Conservation (phyloP, 2,329 filamentous ascomycete genomes). For the Penicillium sp. region DNA sequence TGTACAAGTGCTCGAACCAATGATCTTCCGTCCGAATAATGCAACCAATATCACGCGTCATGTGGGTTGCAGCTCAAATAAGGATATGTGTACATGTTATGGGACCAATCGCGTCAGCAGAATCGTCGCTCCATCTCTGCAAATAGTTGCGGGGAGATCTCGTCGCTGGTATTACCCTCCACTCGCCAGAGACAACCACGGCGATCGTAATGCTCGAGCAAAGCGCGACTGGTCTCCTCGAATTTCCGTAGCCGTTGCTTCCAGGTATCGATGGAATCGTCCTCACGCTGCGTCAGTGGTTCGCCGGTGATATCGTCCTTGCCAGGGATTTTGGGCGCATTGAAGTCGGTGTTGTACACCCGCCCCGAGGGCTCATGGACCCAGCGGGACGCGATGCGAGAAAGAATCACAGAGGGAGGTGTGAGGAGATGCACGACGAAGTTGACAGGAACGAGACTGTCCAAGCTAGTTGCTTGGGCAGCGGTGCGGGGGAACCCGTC, state of each 20-base stretch:
- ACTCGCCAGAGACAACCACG: conserved; percentile 83
- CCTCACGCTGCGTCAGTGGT: conserved; percentile 68
- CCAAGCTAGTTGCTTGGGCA: conserved; percentile 68
- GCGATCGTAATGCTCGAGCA: conserved; percentile 82
- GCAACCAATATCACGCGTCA: conserved; percentile 6
- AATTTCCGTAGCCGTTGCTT: conserved; percentile 74
- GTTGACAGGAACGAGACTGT: conserved; percentile 85
- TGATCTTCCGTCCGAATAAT: background rate
- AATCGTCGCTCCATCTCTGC: conserved; percentile 77
- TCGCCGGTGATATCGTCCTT: conserved; percentile 90
- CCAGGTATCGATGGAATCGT: conserved; percentile 86
- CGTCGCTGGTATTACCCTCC: conserved; percentile 81
- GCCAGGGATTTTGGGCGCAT: conserved; percentile 72
- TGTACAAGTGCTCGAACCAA: conserved; percentile 12
- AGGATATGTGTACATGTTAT: conserved; percentile 10
- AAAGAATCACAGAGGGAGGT: conserved; percentile 76
- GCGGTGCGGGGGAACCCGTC: conserved; percentile 93
- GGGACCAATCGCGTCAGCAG: conserved; percentile 28
- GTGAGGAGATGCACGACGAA: conserved; percentile 82
- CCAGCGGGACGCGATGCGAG: conserved; percentile 87
- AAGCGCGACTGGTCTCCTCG: conserved; percentile 73
- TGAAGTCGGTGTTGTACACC: conserved; percentile 92
- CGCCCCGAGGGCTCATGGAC: conserved; percentile 85
- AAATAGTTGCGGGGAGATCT: conserved; percentile 88
- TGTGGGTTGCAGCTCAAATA: conserved; percentile 8